Percentiles rank a stretch among this genome's conserved stretches.
These are phyloP conservation scores for Artomyces pyxidatus DNA, from an alignment of 768 basidiomycete species.

Conservation along the genomic window DNA sequence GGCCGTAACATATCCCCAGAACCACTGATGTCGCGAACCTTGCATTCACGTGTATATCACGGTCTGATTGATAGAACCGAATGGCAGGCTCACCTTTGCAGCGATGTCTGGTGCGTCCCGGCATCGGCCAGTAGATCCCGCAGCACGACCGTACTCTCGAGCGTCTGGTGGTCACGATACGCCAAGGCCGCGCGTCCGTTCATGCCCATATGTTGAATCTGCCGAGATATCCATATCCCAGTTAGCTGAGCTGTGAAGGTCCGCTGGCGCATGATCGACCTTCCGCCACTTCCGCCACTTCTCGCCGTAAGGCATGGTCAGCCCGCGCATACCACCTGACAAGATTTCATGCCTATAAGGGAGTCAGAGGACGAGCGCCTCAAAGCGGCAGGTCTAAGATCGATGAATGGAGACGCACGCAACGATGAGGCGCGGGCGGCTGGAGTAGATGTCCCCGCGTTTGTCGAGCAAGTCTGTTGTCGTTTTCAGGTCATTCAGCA, in stretches of 20 bases:
- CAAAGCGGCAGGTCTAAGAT: neutral
- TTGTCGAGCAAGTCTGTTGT: constrained; percentile 9
- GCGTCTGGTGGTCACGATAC: constrained; percentile 9
- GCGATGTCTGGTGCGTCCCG: neutral
- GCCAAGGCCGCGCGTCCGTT: neutral
- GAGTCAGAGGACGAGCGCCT: neutral
- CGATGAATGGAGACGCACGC: neutral
- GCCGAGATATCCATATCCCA: neutral
- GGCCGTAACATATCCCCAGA: constrained; percentile 2
- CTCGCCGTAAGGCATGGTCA: constrained; percentile 3
- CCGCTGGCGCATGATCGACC: no score
- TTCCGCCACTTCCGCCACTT: constrained; percentile 9
- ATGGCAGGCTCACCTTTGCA: constrained; percentile 1
- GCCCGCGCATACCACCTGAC: constrained; percentile 6
- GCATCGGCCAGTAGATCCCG: constrained; percentile 3
- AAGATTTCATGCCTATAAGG: constrained; percentile 14
- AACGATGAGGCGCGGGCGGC: constrained; percentile 8
- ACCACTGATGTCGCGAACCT: constrained; percentile 7
- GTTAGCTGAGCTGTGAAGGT: neutral
- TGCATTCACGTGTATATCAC: neutral
- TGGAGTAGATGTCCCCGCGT: constrained; percentile 13
- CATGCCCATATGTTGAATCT: constrained; percentile 10
- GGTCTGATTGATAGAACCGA: neutral
- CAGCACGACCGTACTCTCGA: constrained; percentile 7
- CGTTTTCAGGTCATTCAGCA: constrained; percentile 2